These are phyloP conservation scores for Ananas comosus DNA, from an alignment of 176 grass and related monocot species.

Conservation along the genomic window DNA sequence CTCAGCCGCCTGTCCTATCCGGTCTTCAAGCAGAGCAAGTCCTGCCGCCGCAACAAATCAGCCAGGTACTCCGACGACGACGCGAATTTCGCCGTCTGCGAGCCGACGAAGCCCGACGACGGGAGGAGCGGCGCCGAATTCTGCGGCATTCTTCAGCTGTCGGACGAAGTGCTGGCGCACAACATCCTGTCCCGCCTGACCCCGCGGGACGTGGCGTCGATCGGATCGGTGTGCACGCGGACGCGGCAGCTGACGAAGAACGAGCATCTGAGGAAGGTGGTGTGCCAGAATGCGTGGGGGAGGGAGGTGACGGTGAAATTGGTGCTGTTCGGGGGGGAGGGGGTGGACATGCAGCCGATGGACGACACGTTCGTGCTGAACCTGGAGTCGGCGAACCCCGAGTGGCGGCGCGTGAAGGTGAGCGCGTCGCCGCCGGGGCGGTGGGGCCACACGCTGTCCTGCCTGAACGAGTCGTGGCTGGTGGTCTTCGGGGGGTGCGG, in stretches of 20 bases:
- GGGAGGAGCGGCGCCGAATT: background rate
- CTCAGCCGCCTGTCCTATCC: slow-evolving; percentile 64
- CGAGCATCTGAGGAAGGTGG: slow-evolving; percentile 80
- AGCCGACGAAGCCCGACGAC: slow-evolving; percentile 21
- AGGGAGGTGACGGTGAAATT: slow-evolving; percentile 69
- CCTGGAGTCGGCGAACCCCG: slow-evolving; percentile 61
- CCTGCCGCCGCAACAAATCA: slow-evolving; percentile 29
- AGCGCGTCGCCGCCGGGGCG: slow-evolving; percentile 72
- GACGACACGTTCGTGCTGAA: slow-evolving; percentile 96
- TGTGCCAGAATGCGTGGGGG: slow-evolving; percentile 95
- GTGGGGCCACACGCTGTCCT: slow-evolving; percentile 92
- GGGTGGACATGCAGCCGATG: slow-evolving; percentile 94
- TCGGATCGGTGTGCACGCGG: slow-evolving; percentile 79
- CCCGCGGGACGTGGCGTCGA: slow-evolving; percentile 77
- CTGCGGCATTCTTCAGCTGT: slow-evolving; percentile 59
- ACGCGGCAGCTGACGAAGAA: slow-evolving; percentile 80
- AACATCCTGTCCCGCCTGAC: slow-evolving; percentile 75
- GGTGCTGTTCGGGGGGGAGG: slow-evolving; percentile 92
- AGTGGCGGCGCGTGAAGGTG: slow-evolving; percentile 82
- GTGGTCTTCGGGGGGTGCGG: slow-evolving; percentile 93
- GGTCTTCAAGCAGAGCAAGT: slow-evolving; percentile 49
- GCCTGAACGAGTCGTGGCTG: slow-evolving; percentile 84
- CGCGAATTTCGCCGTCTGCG: slow-evolving; percentile 8
- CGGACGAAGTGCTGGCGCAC: slow-evolving; percentile 92
- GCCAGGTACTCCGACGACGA: slow-evolving; percentile 21